Evolutionary conservation across 352 stramenopile species (phyloP).

Genomic region (Phytophthora hybrid): DNA sequence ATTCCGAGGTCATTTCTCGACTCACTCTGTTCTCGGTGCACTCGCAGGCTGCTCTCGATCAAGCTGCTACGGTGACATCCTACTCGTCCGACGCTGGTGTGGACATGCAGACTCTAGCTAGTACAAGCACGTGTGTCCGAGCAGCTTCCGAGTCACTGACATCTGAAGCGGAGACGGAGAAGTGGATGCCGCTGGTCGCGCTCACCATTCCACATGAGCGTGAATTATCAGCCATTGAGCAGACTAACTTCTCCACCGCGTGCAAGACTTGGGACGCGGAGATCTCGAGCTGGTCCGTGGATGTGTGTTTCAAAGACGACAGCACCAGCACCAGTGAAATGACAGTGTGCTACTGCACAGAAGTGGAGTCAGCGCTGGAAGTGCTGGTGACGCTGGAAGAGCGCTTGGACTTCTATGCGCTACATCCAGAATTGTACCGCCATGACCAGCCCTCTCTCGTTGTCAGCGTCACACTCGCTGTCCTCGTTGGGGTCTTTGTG

Average conservation of each 20-base stretch:
- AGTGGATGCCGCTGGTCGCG: conserved; percentile 53
- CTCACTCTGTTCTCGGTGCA: conserved; percentile 60
- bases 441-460: conserved; percentile 68
- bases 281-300: conserved; percentile 44
- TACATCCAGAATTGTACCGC: conserved; percentile 64
- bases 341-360: conserved; percentile 72
- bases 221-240: conserved; percentile 50
- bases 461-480: conserved; percentile 42
- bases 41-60: conserved; percentile 42
- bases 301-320: conserved; percentile 73
- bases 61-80: conserved; percentile 13
- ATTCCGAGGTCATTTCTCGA: conserved; percentile 50
- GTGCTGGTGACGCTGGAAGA: conserved; percentile 74
- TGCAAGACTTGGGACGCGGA: conserved; percentile 66
- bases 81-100: conserved; percentile 32
- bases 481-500: conserved; percentile 53
- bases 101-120: conserved; percentile 40
- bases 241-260: conserved; percentile 67
- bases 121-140: conserved; percentile 49
- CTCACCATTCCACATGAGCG: conserved; percentile 62
- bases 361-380: conserved; percentile 68
- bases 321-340: conserved; percentile 39
- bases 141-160: conserved; percentile 34
- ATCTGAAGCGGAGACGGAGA: neutral
- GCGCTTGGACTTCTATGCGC: conserved; percentile 67